Conservation (phyloP, 371 early-diverging fungal species). For the Mortierella sp. region DNA sequence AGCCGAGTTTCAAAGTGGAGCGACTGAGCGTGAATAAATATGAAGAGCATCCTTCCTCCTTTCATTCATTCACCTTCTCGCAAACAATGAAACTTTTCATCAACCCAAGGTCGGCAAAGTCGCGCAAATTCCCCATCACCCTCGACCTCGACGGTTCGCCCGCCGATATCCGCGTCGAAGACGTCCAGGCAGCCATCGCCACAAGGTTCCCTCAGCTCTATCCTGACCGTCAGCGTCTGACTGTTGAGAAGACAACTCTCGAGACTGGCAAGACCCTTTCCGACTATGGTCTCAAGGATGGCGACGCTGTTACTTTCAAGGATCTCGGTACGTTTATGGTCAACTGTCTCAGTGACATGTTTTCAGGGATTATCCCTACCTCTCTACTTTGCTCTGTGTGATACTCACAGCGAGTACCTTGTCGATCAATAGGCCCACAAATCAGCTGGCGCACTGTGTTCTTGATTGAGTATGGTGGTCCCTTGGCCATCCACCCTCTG, state of each 20-base stretch:
- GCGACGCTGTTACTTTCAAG: conserved; percentile 80
- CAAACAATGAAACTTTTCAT: conserved; percentile 56
- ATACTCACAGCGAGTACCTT: background rate
- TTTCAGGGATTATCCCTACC: background rate
- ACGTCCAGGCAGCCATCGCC: conserved; percentile 74
- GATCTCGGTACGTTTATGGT: conserved; percentile 72
- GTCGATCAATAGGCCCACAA: conserved; percentile 79
- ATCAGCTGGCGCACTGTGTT: conserved; percentile 96
- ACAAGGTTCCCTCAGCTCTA: conserved; percentile 73
- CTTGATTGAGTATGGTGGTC: conserved; percentile 94
- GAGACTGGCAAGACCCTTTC: conserved; percentile 70
- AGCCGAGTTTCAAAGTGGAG: background rate
- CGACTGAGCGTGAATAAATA: background rate
- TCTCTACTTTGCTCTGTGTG: background rate
- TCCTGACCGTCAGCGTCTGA: conserved; percentile 85
- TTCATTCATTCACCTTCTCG: conserved; percentile 13
- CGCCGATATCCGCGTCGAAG: conserved; percentile 69
- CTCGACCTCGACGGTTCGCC: conserved; percentile 70
- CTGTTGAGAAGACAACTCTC: conserved; percentile 64
- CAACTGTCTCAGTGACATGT: background rate
- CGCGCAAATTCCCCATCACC: conserved; percentile 69
- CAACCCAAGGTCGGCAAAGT: conserved; percentile 56
- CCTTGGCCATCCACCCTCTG: conserved; percentile 88
- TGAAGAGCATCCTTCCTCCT: background rate
- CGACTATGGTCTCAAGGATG: conserved; percentile 72